Conservation (phyloP, 768 basidiomycete species). For the Podaxis sp. region DNA sequence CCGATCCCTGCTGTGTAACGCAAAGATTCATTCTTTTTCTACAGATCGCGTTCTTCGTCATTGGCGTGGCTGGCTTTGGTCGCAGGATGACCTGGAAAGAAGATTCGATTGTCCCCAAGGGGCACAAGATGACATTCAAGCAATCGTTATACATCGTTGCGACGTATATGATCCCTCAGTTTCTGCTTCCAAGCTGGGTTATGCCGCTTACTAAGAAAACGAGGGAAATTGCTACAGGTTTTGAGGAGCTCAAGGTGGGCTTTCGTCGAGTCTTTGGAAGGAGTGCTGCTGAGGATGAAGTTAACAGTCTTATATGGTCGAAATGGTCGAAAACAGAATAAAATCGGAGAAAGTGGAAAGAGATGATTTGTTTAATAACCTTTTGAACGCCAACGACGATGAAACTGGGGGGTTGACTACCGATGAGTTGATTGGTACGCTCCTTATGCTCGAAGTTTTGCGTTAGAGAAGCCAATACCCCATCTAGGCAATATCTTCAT, state of each 20-base stretch:
- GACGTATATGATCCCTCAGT: conserved; percentile 31
- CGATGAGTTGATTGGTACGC: conserved; percentile 35
- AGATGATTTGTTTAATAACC: conserved; percentile 48
- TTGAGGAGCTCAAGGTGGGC: conserved; percentile 37
- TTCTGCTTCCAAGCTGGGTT: conserved; percentile 38
- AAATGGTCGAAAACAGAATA: conserved; percentile 48
- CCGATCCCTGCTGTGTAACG: background rate
- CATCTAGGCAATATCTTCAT: conserved; percentile 38
- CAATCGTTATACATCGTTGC: conserved; percentile 44
- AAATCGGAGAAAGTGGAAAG: conserved; percentile 34
- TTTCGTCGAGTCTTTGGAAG: background rate
- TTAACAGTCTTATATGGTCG: conserved; percentile 37
- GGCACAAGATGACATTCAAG: conserved; percentile 50
- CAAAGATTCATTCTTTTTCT: background rate
- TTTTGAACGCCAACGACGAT: conserved; percentile 45
- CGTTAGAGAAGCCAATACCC: background rate
- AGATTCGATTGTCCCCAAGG: conserved; percentile 31
- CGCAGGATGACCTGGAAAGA: conserved; percentile 48
- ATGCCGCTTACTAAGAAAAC: conserved; percentile 32
- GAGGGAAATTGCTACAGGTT: conserved; percentile 31
- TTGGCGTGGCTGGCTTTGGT: conserved; percentile 57
- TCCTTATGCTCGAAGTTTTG: background rate
- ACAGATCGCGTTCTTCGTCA: conserved; percentile 54
- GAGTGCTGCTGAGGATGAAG: background rate
- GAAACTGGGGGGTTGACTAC: conserved; percentile 32